These are phyloP conservation scores for Neocatenulostroma microsporum DNA, from an alignment of 2,329 filamentous ascomycete species.

Conservation along the genomic window DNA sequence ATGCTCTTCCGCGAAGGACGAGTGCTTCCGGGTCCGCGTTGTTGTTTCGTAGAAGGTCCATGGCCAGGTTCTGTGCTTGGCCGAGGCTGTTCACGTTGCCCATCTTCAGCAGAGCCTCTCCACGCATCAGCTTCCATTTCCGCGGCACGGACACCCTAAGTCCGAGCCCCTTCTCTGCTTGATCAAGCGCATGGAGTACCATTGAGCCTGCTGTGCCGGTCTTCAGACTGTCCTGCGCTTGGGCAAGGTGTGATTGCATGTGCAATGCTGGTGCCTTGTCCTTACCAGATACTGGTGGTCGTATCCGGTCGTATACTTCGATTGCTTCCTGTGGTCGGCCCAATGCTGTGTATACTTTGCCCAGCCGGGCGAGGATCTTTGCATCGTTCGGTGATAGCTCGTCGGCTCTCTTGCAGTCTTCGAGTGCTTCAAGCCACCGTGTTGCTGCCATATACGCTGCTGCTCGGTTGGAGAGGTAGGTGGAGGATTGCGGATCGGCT, in stretches of 20 bases:
- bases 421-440: conserved; percentile 69
- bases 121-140: conserved; percentile 89
- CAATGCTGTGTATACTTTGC: conserved; percentile 79
- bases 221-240: conserved; percentile 68
- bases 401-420: conserved; percentile 75
- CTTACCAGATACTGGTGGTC: conserved; percentile 71
- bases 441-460: conserved; percentile 87
- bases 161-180: conserved; percentile 76
- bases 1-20: conserved; percentile 75
- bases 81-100: conserved; percentile 79
- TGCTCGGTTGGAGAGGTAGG: conserved; percentile 89
- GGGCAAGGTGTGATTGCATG: conserved; percentile 74
- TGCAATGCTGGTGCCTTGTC: conserved; percentile 75
- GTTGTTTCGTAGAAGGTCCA: conserved; percentile 76
- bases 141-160: conserved; percentile 68
- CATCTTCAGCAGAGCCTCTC: conserved; percentile 88
- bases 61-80: conserved; percentile 87
- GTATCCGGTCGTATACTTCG: conserved; percentile 70
- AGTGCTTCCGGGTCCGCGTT: conserved; percentile 89
- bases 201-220: conserved; percentile 77
- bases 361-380: conserved; percentile 82
- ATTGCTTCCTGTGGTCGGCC: conserved; percentile 83
- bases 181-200: conserved; percentile 84
- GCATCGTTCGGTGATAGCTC: conserved; percentile 75
- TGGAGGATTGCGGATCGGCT: conserved; percentile 73